phyloP scores from a whole-genome alignment of 257 asterid species.

The Solanum sparsipilum region DNA sequence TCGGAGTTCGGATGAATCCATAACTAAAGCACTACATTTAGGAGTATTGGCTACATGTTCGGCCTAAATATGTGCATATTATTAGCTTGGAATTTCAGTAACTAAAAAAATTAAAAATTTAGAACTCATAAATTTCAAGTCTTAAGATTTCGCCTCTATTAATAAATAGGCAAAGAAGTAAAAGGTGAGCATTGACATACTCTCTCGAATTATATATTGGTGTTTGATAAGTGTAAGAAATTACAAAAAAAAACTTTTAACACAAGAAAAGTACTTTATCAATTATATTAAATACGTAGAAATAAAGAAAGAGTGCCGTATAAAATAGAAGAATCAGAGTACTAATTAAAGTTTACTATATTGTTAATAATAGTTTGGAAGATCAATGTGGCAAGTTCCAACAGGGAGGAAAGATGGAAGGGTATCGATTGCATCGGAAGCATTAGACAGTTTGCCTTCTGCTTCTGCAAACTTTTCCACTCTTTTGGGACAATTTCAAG shows the following conservation, averaged over 20 bases:
- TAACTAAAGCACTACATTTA: background rate
- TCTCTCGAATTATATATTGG: background rate
- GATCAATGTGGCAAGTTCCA: slow-evolving; percentile 30
- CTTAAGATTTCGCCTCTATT: background rate
- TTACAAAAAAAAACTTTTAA: background rate
- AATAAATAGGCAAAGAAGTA: background rate
- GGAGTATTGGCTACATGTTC: background rate
- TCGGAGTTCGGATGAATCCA: background rate
- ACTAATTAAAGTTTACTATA: background rate
- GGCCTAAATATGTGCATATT: background rate
- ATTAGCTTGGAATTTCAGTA: background rate
- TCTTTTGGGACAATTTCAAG: slow-evolving; percentile 14
- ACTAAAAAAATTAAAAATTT: background rate
- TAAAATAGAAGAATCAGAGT: background rate
- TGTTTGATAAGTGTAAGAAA: background rate
- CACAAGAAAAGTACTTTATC: background rate
- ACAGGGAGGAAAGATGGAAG: slow-evolving; percentile 45
- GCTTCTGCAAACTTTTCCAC: slow-evolving; percentile 27
- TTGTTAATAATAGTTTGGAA: slow-evolving; percentile 10
- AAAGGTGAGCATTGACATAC: background rate
- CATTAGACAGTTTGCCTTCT: slow-evolving; percentile 29
- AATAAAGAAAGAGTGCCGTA: background rate
- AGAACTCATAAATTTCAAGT: background rate
- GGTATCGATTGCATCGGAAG: slow-evolving; percentile 23
- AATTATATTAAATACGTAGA: background rate